A percentile compares a stretch with the other conserved stretches of the same genome.
Conservation (phyloP, 2,329 filamentous ascomycete species). For the Chaetothyriales sp. region DNA sequence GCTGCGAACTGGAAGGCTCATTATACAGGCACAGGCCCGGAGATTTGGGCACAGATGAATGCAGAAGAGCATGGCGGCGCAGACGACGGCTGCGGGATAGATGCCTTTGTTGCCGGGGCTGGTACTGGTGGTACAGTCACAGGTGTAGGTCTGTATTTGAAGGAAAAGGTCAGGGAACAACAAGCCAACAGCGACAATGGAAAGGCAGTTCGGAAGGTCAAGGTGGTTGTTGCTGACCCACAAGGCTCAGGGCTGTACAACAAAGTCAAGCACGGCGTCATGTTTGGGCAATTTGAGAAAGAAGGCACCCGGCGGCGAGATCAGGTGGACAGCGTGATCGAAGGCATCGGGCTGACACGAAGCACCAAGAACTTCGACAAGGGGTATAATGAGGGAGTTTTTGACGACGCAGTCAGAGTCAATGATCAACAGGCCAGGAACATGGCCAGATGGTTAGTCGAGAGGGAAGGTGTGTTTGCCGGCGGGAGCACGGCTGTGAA, state of each 20-base stretch:
- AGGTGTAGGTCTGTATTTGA: conserved; percentile 70
- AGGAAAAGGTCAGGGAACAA: conserved; percentile 41
- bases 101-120: conserved; percentile 83
- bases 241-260: conserved; percentile 90
- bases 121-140: conserved; percentile 90
- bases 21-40: conserved; percentile 66
- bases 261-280: conserved; percentile 79
- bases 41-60: conserved; percentile 66
- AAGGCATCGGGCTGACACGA: conserved; percentile 89
- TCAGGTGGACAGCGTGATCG: conserved; percentile 91
- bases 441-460: conserved; percentile 95
- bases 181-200: no score
- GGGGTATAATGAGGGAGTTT: conserved; percentile 51
- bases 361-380: conserved; percentile 88
- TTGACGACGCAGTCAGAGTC: conserved; percentile 82
- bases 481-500: conserved; percentile 96
- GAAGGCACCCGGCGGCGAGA: conserved; percentile 79
- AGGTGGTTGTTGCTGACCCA: conserved; percentile 77
- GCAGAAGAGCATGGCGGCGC: conserved; percentile 28
- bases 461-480: conserved; percentile 86
- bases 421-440: conserved; percentile 73
- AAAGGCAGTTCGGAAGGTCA: conserved; percentile 31
- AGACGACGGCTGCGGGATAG: conserved; percentile 35
- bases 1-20: conserved; percentile 79
- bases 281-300: conserved; percentile 78